Base-by-base conservation (phyloP, 139 green algal species). In the Haematococcus lacustris region DNA sequence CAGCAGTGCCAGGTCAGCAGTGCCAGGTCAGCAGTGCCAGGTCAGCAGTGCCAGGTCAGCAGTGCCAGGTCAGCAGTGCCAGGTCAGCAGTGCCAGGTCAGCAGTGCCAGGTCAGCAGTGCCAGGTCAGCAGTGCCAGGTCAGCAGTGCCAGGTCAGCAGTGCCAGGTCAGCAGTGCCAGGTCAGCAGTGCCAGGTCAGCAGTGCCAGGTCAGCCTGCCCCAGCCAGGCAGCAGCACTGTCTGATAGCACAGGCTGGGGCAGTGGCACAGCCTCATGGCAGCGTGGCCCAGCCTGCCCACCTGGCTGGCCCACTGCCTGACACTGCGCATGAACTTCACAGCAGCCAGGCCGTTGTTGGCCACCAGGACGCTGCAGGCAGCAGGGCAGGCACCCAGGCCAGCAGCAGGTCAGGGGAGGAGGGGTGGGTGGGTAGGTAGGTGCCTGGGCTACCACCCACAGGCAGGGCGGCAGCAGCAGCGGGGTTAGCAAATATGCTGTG, bases 291-390 rank as follows among this genome's bases (percentile, higher is more conserved):
- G 33, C 32, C 37, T 2, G 30, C 66, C 2, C 53, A 76, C 70
- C 75, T 93, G 92, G 70, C 86, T 87, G 2, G 91, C 90, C 91
- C 90, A 97, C 9, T 73, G 86, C 50, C 90, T 85, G 9, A 98
- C 83, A 75, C 78, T 91, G 70, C 94, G 86, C 68, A 98, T 98
- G 86, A 98, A 98, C 79, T 98, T 98, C 71, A 97, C 93, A 0
- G 94, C 93, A 28, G 89, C 93, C n/a, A 93, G 80, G 23, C 94
- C 94, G 73, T 98, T 98, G 90, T 98, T 98, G 35, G 92, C 91
- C 34, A 98, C 89, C 34, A 98, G 85, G 25, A 98, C 87, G 62
- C 87, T 94, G 82, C 67, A 43, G 2, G 1, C 50, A 28, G 34
- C 38, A 47, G 64, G 25, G 70, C 6, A 35, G 28, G 38, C 57